Evolutionary conservation across 495 filamentous ascomycete species (phyloP), one percentile per base, ranked within the genome.

Genomic region (Mycothermus thermophilus): DNA sequence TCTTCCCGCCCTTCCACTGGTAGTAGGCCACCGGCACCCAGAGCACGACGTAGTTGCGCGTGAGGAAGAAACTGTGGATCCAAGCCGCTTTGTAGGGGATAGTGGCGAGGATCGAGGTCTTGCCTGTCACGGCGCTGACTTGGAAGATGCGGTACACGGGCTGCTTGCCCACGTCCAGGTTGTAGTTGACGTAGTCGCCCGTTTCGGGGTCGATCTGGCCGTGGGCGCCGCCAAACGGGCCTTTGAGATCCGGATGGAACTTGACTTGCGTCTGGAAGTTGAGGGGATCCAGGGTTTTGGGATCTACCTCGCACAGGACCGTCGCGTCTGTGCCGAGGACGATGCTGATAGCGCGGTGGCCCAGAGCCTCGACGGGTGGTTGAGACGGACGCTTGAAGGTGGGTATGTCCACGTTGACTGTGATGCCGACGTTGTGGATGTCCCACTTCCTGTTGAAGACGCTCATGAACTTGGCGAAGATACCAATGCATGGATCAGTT

Each of bases 141-240:
- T 57, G 49, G 50, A 86, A 87, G 18, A 86, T 47, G 2, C 77
- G 72, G 43, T 86, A 90, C 0, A 43, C 36, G 2, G 62, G 21
- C 11, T 23, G 17, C 7, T 38, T 46, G 18, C 57, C 60, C 27
- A 59, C 19, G 0, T 66, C 70, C 22, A 83, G 68, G 48, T 87
- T 87, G 59, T 67, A 84, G 48, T 85, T 87, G 60, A 69, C 83
- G n/a, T 80, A 49, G 40, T 86, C 80, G 2, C 83, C 82, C 0
- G 77, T 85, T 0, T 61, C 44, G 0, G 79, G 80, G 42, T 85
- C 79, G 0, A 64, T 62, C n/a, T 74, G 71, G 5, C 79, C 70
- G 49, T 87, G 83, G 3, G 82, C 65, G 14, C 67, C 72, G 4
- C 74, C 67, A 4, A 80, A 40, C 1, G 61, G 70, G 0, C 83